Evolutionary conservation across 139 green algal genomes (phyloP).

Genomic region (Prasinococcaceae sp.): DNA sequence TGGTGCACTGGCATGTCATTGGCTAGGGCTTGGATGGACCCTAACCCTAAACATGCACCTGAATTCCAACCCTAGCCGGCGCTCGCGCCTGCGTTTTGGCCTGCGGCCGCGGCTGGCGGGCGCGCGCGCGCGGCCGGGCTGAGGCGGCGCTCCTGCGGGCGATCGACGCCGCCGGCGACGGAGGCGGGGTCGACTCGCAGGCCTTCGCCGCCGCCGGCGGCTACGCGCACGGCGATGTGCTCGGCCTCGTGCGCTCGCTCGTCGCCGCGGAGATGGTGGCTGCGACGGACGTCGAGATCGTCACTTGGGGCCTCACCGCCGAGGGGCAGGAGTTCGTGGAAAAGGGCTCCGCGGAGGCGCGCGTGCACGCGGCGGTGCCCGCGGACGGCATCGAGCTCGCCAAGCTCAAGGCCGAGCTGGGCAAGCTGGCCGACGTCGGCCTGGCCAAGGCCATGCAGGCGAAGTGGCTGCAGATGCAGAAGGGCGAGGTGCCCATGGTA

Average conservation of each 20-base stretch:
- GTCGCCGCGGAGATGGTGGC: not conserved
- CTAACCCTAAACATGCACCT: no score
- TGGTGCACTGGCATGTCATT: no score
- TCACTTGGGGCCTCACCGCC: slow-evolving; percentile 57
- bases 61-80: no score
- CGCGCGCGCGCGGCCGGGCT: not conserved
- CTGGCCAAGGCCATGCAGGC: slow-evolving; percentile 86
- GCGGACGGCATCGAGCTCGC: slow-evolving; percentile 52
- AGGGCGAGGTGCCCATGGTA: slow-evolving; percentile 17
- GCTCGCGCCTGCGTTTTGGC: no score
- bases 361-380: slow-evolving; percentile 60
- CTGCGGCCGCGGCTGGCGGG: no score
- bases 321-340: slow-evolving; percentile 54
- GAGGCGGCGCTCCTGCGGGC: not conserved
- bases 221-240: not conserved
- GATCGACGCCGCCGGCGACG: not conserved
- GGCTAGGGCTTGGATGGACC: no score
- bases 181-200: not conserved
- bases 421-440: slow-evolving; percentile 54
- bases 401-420: slow-evolving; percentile 45
- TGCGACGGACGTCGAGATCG: no score
- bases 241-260: slow-evolving; percentile 8
- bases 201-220: not conserved
- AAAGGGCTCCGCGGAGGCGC: slow-evolving; percentile 61
- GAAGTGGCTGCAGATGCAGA: slow-evolving; percentile 59